Base-by-base conservation (phyloP, 306 rosid species). In the Mimosa pudica region DNA sequence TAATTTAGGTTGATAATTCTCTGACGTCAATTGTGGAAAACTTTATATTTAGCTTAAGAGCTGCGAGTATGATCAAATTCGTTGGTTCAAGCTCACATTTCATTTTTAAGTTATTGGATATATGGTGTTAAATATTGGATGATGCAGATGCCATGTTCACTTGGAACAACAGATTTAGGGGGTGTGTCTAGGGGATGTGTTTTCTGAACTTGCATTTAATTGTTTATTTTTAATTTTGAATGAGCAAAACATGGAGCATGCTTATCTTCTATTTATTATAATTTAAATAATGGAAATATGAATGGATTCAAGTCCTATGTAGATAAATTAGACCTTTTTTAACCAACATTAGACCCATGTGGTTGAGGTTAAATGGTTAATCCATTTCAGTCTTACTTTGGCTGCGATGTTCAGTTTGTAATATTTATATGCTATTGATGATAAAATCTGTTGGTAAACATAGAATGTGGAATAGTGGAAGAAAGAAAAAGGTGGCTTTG, bases 371-470 rank as follows among this genome's bases (percentile, higher is more conserved):
- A 24, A 24, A 24, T 24, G 30, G 30, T 24, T 24, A 8, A 7
- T 18, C 63, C 63, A 12, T 57, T 57, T 57, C 4, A 18, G 32
- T 57, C 30, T 55, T 81, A 81, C 77, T 36, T 83, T 83, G 87
- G 87, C 84, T 77, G 54, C 55, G 75, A 78, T 81, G 81, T 86
- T 74, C 83, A 69, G 78, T 83, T 55, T 86, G 63, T 83, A 77
- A 78, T 81, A 81, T 77, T 57, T 6, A 57, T 10, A n/a, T 54
- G 8, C 89, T 74, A 83, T 83, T 77, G 18, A 80, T 83, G 89
- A 74, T 87, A 76, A 76, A 9, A 8, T 83, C 80, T 77, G 77
- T 44, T 48, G 74, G 38, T 16, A 78, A 75, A 73, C 63, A 38
- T 38, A 38, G 42, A 38, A 38, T 38, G 57, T 20, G 1, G 12